A percentile compares a stretch with the other conserved stretches of the same genome.
Conservation (phyloP, 2,329 filamentous ascomycete species). For the Colletotrichum tabaci region DNA sequence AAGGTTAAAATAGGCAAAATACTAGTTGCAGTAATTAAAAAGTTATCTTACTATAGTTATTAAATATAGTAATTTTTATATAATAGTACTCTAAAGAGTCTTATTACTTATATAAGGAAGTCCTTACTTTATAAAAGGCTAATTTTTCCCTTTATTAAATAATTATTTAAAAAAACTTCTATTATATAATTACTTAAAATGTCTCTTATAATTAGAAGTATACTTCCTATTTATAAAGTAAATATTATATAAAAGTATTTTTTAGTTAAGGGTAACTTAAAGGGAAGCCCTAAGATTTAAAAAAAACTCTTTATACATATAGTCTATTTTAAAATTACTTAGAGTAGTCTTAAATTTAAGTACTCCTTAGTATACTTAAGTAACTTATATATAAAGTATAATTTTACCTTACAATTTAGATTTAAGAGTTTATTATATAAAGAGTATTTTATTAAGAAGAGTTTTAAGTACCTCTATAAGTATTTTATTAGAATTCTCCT, state of each 20-base stretch:
- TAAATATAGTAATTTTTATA: no score
- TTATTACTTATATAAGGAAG: background rate
- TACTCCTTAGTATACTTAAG: background rate
- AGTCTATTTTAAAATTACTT: background rate
- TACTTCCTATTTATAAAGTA: background rate
- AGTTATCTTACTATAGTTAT: no score
- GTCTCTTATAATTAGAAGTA: background rate
- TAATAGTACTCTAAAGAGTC: no score
- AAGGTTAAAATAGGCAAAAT: no score
- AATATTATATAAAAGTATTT: background rate
- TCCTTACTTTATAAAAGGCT: no score
- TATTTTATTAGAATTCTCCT: background rate
- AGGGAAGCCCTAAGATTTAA: background rate
- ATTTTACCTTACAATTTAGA: background rate
- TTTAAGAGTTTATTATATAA: background rate
- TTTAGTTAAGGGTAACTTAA: background rate
- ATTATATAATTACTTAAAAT: background rate
- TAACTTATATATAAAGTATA: background rate
- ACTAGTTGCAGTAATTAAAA: no score
- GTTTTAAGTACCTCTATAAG: background rate
- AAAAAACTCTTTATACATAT: background rate
- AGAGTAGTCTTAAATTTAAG: background rate
- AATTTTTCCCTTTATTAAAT: no score
- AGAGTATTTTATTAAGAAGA: background rate
- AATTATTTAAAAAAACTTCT: background rate